These are phyloP conservation scores for Tolypocladium album DNA, from an alignment of 2,329 filamentous ascomycete species.

Conservation along the genomic window DNA sequence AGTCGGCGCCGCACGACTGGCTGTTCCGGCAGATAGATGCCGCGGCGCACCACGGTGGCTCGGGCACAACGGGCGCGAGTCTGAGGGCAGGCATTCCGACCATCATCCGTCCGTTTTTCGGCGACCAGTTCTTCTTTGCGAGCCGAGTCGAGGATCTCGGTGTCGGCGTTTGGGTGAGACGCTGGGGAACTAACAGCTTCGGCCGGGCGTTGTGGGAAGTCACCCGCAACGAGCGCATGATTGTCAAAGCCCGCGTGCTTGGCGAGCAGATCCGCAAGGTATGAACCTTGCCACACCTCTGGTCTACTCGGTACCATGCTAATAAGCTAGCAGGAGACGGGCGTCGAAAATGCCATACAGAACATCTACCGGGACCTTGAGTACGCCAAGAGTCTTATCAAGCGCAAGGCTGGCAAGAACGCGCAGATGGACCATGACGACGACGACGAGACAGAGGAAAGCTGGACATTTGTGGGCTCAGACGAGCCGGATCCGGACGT, in stretches of 20 bases:
- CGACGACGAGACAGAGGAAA: conserved; percentile 58
- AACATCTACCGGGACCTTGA: conserved; percentile 91
- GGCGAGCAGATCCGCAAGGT: conserved; percentile 84
- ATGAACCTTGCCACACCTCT: conserved; percentile 21
- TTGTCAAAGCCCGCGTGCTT: conserved; percentile 68
- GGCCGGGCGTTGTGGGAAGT: conserved; percentile 84
- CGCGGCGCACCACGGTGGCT: conserved; percentile 87
- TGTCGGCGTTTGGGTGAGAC: conserved; percentile 81
- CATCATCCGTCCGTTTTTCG: conserved; percentile 94
- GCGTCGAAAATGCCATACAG: conserved; percentile 83
- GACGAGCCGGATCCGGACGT: conserved; percentile 35
- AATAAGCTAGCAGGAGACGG: conserved; percentile 57
- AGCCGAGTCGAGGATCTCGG: conserved; percentile 83
- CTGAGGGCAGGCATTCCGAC: conserved; percentile 85
- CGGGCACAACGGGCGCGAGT: conserved; percentile 89
- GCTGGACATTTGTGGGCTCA: conserved; percentile 79
- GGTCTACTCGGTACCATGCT: conserved; percentile 7
- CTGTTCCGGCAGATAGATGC: conserved; percentile 90
- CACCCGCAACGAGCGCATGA: conserved; percentile 84
- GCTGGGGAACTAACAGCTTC: conserved; percentile 78
- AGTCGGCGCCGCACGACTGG: conserved; percentile 92
- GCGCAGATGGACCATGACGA: conserved; percentile 26
- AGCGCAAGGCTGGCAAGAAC: conserved; percentile 47
- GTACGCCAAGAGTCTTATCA: conserved; percentile 78
- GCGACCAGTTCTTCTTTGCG: conserved; percentile 96